These are phyloP conservation scores for Ceratocystis albifundus DNA, from an alignment of 2,329 filamentous ascomycete species.

Conservation along the genomic window DNA sequence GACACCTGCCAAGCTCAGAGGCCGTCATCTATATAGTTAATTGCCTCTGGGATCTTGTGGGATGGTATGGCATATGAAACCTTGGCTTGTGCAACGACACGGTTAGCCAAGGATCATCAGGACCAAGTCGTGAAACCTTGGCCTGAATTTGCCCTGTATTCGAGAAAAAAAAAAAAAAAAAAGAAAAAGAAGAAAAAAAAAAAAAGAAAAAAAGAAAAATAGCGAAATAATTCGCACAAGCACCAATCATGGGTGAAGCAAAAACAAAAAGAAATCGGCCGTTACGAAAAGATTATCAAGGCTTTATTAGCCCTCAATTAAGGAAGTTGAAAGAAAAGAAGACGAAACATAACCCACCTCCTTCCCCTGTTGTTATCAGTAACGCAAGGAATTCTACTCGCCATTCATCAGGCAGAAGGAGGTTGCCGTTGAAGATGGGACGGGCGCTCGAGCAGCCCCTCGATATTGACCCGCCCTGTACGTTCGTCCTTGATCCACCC, in stretches of 20 bases:
- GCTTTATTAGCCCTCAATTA: neutral
- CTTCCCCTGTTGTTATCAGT: neutral
- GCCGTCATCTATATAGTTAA: neutral
- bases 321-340: constrained; percentile 4
- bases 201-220: neutral
- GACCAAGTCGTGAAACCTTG: neutral
- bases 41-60: neutral
- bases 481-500: constrained; percentile 40
- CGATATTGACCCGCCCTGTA: constrained; percentile 46
- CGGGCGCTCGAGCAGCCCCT: constrained; percentile 49
- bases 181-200: neutral
- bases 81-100: constrained; percentile 11
- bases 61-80: neutral
- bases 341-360: neutral
- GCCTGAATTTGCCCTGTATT: neutral
- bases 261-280: neutral
- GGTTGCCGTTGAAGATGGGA: constrained; percentile 29
- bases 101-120: neutral
- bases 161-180: neutral
- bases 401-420: constrained; percentile 11
- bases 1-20: constrained; percentile 6
- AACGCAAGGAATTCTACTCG: neutral
- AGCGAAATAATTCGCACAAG: neutral
- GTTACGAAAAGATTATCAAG: constrained; percentile 6
- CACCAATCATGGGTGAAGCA: neutral